phyloP scores from a whole-genome alignment of 2,329 filamentous ascomycete species.

The Coniochaeta sp. region DNA sequence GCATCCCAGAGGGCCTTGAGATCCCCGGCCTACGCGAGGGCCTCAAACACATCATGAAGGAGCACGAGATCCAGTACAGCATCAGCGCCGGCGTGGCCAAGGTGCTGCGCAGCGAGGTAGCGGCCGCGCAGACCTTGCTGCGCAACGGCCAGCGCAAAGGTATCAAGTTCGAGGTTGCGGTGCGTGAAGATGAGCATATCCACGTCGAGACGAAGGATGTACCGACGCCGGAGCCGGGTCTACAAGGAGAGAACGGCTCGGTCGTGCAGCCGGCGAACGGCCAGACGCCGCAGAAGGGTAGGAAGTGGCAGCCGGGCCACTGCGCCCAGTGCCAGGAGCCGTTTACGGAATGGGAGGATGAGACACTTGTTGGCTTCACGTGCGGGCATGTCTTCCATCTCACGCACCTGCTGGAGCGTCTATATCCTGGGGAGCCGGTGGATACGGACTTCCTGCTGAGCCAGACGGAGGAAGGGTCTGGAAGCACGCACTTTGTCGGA shows the following conservation, averaged over 20 bases:
- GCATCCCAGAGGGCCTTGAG: slow-evolving; percentile 88
- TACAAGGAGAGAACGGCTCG: background rate
- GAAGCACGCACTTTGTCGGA: slow-evolving; percentile 57
- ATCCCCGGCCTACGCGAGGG: slow-evolving; percentile 87
- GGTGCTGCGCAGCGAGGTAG: slow-evolving; percentile 82
- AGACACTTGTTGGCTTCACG: slow-evolving; percentile 71
- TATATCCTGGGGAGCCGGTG: slow-evolving; percentile 35
- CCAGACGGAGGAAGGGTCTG: slow-evolving; percentile 33
- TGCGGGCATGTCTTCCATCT: slow-evolving; percentile 80
- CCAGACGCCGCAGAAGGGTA: slow-evolving; percentile 13
- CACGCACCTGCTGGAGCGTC: slow-evolving; percentile 54
- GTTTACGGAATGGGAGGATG: slow-evolving; percentile 54
- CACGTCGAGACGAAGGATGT: slow-evolving; percentile 5
- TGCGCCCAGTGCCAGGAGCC: slow-evolving; percentile 50
- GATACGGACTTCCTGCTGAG: slow-evolving; percentile 37
- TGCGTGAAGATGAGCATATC: slow-evolving; percentile 31
- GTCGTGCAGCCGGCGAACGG: slow-evolving; percentile 12
- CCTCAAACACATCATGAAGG: slow-evolving; percentile 82
- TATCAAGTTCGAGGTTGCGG: slow-evolving; percentile 76
- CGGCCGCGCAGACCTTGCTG: slow-evolving; percentile 71
- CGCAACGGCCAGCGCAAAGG: slow-evolving; percentile 73
- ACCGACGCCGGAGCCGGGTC: background rate
- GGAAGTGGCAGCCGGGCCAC: slow-evolving; percentile 40
- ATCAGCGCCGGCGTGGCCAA: slow-evolving; percentile 85
- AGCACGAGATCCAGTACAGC: slow-evolving; percentile 91